phyloP scores from a whole-genome alignment of 2,329 filamentous ascomycete genomes.

The Pyrenophora tritici-repentis region DNA sequence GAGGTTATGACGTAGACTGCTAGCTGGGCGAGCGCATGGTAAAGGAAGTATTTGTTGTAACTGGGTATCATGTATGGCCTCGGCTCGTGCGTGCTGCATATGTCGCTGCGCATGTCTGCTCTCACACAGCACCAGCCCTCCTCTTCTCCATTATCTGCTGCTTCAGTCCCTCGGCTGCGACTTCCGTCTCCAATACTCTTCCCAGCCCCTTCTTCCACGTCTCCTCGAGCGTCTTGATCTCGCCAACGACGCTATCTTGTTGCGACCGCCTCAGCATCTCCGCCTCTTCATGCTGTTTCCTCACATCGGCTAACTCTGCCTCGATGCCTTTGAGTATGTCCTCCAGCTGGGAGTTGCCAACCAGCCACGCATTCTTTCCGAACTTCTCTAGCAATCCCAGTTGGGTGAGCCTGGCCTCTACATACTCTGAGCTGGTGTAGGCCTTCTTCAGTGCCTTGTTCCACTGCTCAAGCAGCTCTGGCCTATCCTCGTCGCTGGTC shows the following conservation, averaged over 20 bases:
- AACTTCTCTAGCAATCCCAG: slow-evolving; percentile 76
- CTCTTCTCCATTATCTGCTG: slow-evolving; percentile 45
- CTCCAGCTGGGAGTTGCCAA: slow-evolving; percentile 81
- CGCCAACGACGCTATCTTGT: slow-evolving; percentile 73
- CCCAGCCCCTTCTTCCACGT: slow-evolving; percentile 80
- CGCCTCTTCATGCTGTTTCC: slow-evolving; percentile 72
- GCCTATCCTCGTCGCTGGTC: slow-evolving; percentile 45
- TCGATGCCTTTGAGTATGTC: slow-evolving; percentile 71
- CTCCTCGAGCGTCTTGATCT: slow-evolving; percentile 75
- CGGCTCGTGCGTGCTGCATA: neutral
- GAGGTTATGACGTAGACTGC: no score
- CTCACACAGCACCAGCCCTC: slow-evolving; percentile 41
- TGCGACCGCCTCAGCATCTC: slow-evolving; percentile 70
- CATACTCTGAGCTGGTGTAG: slow-evolving; percentile 63
- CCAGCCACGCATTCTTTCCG: slow-evolving; percentile 90
- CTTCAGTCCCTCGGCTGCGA: slow-evolving; percentile 74
- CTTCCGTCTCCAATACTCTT: slow-evolving; percentile 81
- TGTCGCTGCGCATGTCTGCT: neutral
- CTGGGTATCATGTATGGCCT: slow-evolving; percentile 11
- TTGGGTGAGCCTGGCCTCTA: slow-evolving; percentile 61
- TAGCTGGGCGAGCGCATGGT: no score
- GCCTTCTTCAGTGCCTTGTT: slow-evolving; percentile 58
- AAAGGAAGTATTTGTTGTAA: neutral
- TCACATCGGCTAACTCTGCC: slow-evolving; percentile 70
- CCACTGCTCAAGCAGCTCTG: slow-evolving; percentile 54